Percentiles rank a stretch among this genome's conserved stretches.
Evolutionary conservation across 306 rosid species (phyloP).

Genomic region (Quercus parvula): DNA sequence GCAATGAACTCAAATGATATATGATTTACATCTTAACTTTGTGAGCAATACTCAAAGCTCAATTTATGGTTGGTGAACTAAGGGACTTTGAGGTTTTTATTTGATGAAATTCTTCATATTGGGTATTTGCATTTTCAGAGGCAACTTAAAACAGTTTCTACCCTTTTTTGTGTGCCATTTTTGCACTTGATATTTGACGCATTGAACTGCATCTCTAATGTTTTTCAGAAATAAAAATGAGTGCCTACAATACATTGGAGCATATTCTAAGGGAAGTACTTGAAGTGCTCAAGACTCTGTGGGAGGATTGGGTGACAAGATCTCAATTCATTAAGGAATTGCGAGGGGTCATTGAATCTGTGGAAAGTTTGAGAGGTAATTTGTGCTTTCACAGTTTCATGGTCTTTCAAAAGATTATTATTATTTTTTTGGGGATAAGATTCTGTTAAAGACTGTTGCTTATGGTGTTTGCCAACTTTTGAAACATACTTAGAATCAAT

Average conservation of each 20-base stretch:
- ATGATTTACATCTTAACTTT: not conserved
- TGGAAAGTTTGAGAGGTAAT: slow-evolving; percentile 63
- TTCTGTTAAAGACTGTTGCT: slow-evolving; percentile 6
- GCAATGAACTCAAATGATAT: not conserved
- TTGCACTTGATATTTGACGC: slow-evolving; percentile 6
- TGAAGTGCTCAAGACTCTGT: slow-evolving; percentile 40
- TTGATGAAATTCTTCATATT: not conserved
- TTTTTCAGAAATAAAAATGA: slow-evolving; percentile 39
- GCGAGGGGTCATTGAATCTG: slow-evolving; percentile 36
- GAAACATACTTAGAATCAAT: no score
- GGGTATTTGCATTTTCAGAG: not conserved
- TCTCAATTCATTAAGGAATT: slow-evolving; percentile 46
- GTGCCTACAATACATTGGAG: slow-evolving; percentile 34
- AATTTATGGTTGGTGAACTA: not conserved
- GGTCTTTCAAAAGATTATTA: not conserved
- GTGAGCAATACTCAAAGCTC: not conserved
- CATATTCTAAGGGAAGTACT: slow-evolving; percentile 47
- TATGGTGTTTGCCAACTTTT: not conserved
- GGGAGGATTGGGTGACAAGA: slow-evolving; percentile 54
- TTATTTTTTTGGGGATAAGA: not conserved
- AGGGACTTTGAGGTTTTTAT: slow-evolving; percentile 6
- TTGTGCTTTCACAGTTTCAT: slow-evolving; percentile 10
- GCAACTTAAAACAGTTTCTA: slow-evolving; percentile 9
- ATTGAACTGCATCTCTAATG: not conserved
- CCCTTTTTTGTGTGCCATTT: slow-evolving; percentile 16